Evolutionary conservation across 2,329 filamentous ascomycete genomes (phyloP).

Genomic region (Diplodia seriata): DNA sequence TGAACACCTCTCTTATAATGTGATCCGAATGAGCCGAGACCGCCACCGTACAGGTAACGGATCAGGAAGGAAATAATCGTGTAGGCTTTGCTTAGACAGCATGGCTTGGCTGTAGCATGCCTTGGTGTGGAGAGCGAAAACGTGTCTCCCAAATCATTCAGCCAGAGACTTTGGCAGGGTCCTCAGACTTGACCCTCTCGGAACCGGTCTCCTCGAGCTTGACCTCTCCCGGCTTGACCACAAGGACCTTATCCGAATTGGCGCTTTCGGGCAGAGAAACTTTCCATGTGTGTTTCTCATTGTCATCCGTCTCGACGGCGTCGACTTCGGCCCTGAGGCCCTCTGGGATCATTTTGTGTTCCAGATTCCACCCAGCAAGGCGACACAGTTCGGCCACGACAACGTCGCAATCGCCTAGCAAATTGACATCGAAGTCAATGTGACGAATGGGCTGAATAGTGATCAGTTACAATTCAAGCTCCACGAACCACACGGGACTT

Average conservation of each 20-base stretch:
- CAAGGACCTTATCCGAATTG: slow-evolving; percentile 1
- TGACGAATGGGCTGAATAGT: slow-evolving; percentile 72
- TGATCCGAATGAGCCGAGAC: not conserved
- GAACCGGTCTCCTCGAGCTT: not conserved
- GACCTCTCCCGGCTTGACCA: slow-evolving; percentile 10
- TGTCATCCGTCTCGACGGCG: slow-evolving; percentile 38
- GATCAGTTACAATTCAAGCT: slow-evolving; percentile 33
- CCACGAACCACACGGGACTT: slow-evolving; percentile 40
- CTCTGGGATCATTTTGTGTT: slow-evolving; percentile 82
- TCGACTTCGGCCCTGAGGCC: slow-evolving; percentile 67
- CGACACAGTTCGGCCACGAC: slow-evolving; percentile 86
- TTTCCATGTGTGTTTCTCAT: slow-evolving; percentile 38
- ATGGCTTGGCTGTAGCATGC: not conserved
- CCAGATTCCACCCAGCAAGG: slow-evolving; percentile 78
- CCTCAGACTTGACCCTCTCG: slow-evolving; percentile 38
- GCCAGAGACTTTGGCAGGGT: slow-evolving; percentile 36
- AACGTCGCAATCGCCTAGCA: slow-evolving; percentile 93
- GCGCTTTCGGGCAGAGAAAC: slow-evolving; percentile 4
- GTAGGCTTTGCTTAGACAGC: not conserved
- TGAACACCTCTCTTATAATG: slow-evolving; percentile 15
- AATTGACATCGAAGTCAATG: slow-evolving; percentile 94
- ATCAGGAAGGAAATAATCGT: not conserved
- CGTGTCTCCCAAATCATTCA: slow-evolving; percentile 31
- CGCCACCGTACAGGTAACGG: not conserved
- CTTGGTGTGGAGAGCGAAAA: not conserved